Base-by-base conservation (phyloP, 192 early-diverging fungal genomes). In the Neocallimastix lanati region DNA sequence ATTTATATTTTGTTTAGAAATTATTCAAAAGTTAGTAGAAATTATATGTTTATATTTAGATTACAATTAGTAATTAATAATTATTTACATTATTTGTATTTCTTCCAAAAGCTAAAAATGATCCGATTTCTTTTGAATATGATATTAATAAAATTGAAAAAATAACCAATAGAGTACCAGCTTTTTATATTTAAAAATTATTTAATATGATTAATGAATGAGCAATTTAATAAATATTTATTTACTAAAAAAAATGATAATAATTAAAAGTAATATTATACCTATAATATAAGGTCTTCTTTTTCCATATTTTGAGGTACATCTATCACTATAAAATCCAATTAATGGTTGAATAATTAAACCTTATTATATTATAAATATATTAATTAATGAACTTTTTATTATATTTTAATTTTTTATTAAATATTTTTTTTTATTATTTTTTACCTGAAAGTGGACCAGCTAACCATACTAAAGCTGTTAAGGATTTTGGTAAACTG, bases 381-480 rank as follows among this genome's bases (percentile, higher is more conserved):
- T 50, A 21, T 21, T 21, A 21, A 50, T 50, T 50, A 50, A 4
- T 50, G 21, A 4, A 21, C 1, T 21, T 50, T 4, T 13, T 13
- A 50, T 21, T 50, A 50, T 13, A 4, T 21, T 50, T 37, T 12
- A 13, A 13, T 13, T 37, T 37, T 12, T 13, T 37, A 13, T 37
- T 37, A 37, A 37, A 12, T 37, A 37, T 37, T 13, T 13, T 13
- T 13, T 13, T 37, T 13, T 13, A 13, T 37, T 12, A 14, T 12
- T 13, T 6, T 33, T 12, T 67, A 67, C 93, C 93, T 37, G 92
- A 93, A n/a, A 95, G 83, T 40, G 94, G 94, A 12, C 94, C 94
- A 4, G 95, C 95, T 78, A 99, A 86, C 97, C 97, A 99, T 14
- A 99, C 97, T 35, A 98, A 84, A 40, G 95, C 94, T 80, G 93